These are phyloP conservation scores for Saccharomycopsis fermentans DNA, from an alignment of 805 yeast species.

Conservation along the genomic window DNA sequence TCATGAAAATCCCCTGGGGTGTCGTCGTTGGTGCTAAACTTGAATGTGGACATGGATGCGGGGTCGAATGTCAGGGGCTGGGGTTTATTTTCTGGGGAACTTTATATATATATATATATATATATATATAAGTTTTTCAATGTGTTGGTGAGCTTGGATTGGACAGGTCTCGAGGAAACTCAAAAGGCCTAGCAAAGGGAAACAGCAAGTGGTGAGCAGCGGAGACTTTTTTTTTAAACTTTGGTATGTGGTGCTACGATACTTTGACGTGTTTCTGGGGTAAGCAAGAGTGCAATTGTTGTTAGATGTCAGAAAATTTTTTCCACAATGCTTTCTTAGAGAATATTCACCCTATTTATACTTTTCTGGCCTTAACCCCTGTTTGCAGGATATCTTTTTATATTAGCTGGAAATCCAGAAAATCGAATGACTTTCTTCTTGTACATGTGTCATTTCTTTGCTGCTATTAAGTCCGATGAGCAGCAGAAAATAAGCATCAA, in stretches of 20 bases:
- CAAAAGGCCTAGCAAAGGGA: too few species aligned
- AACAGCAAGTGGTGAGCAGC: too few species aligned
- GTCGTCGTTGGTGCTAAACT: background rate
- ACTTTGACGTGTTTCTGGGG: too few species aligned
- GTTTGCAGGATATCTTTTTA: background rate
- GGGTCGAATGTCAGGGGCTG: background rate
- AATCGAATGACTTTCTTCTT: slow-evolving; percentile 1
- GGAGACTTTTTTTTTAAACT: too few species aligned
- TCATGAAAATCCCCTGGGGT: background rate
- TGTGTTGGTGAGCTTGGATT: too few species aligned
- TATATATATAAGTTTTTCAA: too few species aligned
- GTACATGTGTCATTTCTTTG: background rate
- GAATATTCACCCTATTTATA: background rate
- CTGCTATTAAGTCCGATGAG: slow-evolving; percentile 3
- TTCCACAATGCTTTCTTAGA: background rate
- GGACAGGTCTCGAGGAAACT: background rate
- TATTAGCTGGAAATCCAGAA: background rate
- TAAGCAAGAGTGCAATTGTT: too few species aligned
- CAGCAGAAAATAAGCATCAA: background rate
- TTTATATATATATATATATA: too few species aligned
- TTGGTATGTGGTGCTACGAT: too few species aligned
- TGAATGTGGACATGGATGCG: background rate
- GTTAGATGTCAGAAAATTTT: too few species aligned
- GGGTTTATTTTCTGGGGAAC: background rate
- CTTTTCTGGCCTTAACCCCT: background rate